phyloP scores from a whole-genome alignment of 306 rosid genomes.

The Quercus glauca region DNA sequence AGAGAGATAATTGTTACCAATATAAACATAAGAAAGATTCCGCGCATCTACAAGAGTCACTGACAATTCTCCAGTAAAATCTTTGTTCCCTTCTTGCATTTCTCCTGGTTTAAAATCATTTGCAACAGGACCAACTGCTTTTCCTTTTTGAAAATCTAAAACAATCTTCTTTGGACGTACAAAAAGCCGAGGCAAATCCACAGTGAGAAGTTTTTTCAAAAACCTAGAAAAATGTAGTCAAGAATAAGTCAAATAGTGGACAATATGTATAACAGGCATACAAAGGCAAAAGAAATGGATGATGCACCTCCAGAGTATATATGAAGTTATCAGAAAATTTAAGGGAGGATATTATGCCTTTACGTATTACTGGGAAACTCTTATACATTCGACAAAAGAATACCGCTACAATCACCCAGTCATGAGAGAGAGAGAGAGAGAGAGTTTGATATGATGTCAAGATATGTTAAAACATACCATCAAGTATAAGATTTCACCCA shows the following conservation, averaged over 20 bases:
- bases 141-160: conserved; percentile 89
- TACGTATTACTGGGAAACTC: neutral
- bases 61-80: conserved; percentile 91
- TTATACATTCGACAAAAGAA: neutral
- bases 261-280: neutral
- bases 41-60: conserved; percentile 94
- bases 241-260: conserved; percentile 16
- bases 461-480: neutral
- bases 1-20: conserved; percentile 51
- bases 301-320: neutral
- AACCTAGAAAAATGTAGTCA: conserved; percentile 54
- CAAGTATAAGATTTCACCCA: neutral
- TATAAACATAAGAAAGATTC: conserved; percentile 78
- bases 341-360: neutral
- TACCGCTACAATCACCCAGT: neutral
- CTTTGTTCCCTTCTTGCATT: conserved; percentile 85
- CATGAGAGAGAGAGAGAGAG: neutral
- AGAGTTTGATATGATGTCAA: neutral
- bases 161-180: conserved; percentile 99
- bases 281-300: neutral
- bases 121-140: conserved; percentile 86
- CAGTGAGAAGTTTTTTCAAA: conserved; percentile 91
- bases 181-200: conserved; percentile 86
- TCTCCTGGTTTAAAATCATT: conserved; percentile 70
- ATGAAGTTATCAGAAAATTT: neutral